Evolutionary conservation across 208 protist species (phyloP), one percentile per base, ranked within the genome.

Genomic region (Vickermania spadyakhi): DNA sequence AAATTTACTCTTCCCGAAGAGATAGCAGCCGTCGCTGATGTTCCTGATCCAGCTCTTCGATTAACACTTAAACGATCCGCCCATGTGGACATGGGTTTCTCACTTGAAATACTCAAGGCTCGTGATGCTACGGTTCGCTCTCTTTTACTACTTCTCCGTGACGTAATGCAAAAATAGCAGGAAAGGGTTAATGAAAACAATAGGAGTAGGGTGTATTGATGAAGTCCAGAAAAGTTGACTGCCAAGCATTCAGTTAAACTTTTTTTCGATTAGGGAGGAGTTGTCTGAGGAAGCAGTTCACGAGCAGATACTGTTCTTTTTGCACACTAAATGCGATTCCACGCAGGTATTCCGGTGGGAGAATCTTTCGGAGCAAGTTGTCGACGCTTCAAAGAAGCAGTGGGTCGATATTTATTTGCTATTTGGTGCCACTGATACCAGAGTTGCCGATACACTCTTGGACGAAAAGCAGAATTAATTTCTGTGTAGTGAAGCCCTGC

Each of bases 341-440:
- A 96, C 3, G 77, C 89, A n/a, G 86, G 86, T 57, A 96, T 90
- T 31, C 89, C 89, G 18, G 89, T 93, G 27, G 89, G 89, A 11
- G 85, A 93, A 64, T 93, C 84, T 28, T 73, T 70, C n/a, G 89
- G 89, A 5, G 89, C 85, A 29, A 92, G 73, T 72, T 96, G 89
- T 28, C 86, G 57, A 13, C 77, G 68, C 69, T 93, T 93, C 21
- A 96, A 70, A 28, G 83, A 51, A 7, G 81, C 72, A 31, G 81
- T 84, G 22, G 89, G 89, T 7, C 89, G 77, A 62, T 96, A 96
- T 22, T 79, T 76, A 68, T 96, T 96, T 0, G 89, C 89, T 55
- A 96, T 91, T 30, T 74, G 66, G 55, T 96, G 89, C 86, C 89
- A 96, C 75, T 89, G 77, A 41, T 92, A 93, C 89, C 89, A 96